These are phyloP conservation scores for Rosa persica DNA, from an alignment of 306 rosid genomes.

Conservation along the genomic window DNA sequence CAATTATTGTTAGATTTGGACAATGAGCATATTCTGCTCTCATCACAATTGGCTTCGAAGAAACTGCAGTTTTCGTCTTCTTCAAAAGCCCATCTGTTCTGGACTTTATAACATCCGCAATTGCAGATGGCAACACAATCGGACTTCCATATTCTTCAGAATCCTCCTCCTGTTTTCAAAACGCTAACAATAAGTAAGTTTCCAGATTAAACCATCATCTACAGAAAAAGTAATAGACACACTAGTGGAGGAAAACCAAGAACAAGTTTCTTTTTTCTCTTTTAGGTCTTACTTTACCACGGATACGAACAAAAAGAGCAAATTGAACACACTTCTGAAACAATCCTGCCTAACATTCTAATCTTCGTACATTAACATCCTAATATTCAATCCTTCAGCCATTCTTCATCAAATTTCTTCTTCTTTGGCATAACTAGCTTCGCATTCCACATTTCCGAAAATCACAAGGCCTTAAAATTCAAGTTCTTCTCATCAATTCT, in stretches of 20 bases:
- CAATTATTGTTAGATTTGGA: constrained; percentile 91
- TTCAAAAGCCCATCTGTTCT: constrained; percentile 78
- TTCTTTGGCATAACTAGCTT: background rate
- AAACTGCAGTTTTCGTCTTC: constrained; percentile 75
- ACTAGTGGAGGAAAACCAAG: background rate
- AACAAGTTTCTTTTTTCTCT: background rate
- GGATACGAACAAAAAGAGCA: background rate
- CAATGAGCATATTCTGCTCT: constrained; percentile 95
- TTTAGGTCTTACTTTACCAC: background rate
- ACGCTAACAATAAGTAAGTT: constrained; percentile 1
- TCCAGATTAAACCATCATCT: background rate
- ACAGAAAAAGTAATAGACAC: background rate
- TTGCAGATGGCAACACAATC: constrained; percentile 64
- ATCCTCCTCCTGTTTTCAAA: constrained; percentile 78
- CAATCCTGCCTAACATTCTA: background rate
- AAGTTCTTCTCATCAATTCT: background rate
- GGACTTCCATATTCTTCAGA: constrained; percentile 90
- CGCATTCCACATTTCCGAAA: background rate
- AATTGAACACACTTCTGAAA: background rate
- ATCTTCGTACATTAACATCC: background rate
- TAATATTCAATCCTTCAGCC: background rate
- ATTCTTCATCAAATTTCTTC: no score
- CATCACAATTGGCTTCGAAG: constrained; percentile 91
- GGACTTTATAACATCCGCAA: constrained; percentile 84
- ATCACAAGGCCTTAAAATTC: background rate